Percentiles rank a stretch among this genome's conserved stretches.
phyloP scores from a whole-genome alignment of 2,329 filamentous ascomycete species.

The Fusarium oxysporum region DNA sequence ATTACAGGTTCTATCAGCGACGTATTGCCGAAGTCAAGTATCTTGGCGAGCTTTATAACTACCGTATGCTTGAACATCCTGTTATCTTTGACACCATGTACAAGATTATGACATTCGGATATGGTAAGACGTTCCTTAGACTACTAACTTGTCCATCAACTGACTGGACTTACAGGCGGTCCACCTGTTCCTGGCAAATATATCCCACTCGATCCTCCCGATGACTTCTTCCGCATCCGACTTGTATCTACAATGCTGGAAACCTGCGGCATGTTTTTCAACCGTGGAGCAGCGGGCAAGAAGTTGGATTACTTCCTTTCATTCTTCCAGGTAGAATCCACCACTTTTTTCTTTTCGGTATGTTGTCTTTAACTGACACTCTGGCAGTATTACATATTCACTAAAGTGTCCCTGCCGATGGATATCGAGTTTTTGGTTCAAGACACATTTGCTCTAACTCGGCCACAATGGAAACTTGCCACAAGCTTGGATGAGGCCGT shows the following conservation, averaged over 20 bases:
- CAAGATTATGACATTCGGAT: constrained; percentile 92
- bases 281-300: constrained; percentile 91
- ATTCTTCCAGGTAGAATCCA: constrained; percentile 80
- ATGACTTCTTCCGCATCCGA: constrained; percentile 96
- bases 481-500: constrained; percentile 84
- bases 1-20: constrained; percentile 97
- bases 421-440: constrained; percentile 97
- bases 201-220: constrained; percentile 85
- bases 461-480: constrained; percentile 93
- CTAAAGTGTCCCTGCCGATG: constrained; percentile 91
- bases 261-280: constrained; percentile 96
- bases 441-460: constrained; percentile 85
- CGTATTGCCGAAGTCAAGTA: constrained; percentile 97
- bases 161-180: constrained; percentile 64
- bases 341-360: rapidly evolving
- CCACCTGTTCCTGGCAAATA: constrained; percentile 82
- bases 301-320: constrained; percentile 98
- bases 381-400: constrained; percentile 86
- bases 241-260: constrained; percentile 90
- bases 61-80: constrained; percentile 94
- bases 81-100: constrained; percentile 97
- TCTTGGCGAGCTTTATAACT: constrained; percentile 95
- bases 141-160: not conserved
- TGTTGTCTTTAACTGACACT: constrained; percentile 13
- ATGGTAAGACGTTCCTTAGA: constrained; percentile 63